These are phyloP conservation scores for Cladosporium velox DNA, from an alignment of 2,329 filamentous ascomycete species.

Conservation along the genomic window DNA sequence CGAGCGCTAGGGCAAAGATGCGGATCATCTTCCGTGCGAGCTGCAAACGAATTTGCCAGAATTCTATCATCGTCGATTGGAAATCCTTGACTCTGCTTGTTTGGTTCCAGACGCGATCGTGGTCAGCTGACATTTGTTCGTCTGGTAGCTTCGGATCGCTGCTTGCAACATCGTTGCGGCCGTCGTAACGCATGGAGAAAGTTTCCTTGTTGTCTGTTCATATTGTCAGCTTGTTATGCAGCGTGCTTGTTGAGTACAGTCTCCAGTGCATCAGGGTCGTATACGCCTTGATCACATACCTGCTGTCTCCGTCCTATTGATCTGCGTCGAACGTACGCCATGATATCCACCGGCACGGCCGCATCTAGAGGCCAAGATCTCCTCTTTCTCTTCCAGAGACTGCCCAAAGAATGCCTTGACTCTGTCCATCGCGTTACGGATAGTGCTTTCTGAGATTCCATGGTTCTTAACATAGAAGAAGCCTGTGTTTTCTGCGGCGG, in stretches of 20 bases:
- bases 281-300: constrained; percentile 62
- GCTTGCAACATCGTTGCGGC: not conserved
- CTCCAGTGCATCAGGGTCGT: not conserved
- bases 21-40: constrained; percentile 68
- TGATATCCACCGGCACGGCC: constrained; percentile 61
- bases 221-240: not conserved
- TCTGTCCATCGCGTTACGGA: not conserved
- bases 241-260: not conserved
- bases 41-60: constrained; percentile 59
- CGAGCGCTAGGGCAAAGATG: not conserved
- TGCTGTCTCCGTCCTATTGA: constrained; percentile 54
- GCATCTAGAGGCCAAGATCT: constrained; percentile 66
- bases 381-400: constrained; percentile 54
- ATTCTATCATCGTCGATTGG: not conserved
- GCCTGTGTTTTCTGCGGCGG: constrained; percentile 51
- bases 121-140: not conserved
- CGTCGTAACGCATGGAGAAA: constrained; percentile 7
- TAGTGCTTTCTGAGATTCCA: constrained; percentile 57
- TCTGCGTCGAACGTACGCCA: constrained; percentile 77
- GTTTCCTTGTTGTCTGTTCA: constrained; percentile 3
- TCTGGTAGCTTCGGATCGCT: not conserved
- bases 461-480: constrained; percentile 89
- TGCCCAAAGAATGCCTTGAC: constrained; percentile 34
- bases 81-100: not conserved
- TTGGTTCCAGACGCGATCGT: not conserved